Percentiles rank a stretch among this genome's conserved stretches.
Conservation (phyloP, 495 filamentous ascomycete genomes). For the Endocarpon pusillum region DNA sequence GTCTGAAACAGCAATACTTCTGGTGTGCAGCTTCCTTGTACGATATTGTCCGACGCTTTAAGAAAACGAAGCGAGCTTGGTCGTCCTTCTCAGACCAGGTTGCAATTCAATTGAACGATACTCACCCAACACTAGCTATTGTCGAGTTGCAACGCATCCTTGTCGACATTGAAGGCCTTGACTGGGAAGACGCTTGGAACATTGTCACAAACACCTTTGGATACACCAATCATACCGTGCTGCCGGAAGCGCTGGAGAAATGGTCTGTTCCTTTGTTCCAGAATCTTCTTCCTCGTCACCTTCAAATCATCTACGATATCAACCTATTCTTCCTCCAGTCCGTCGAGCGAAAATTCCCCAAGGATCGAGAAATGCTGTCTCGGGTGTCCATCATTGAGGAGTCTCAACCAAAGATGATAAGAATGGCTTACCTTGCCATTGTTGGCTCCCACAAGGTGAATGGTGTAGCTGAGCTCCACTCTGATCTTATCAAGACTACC, state of each 20-base stretch:
- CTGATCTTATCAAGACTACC: conserved; percentile 92
- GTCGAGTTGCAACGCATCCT: conserved; percentile 90
- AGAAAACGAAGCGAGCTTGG: conserved; percentile 88
- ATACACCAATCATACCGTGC: conserved; percentile 96
- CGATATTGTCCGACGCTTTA: conserved; percentile 94
- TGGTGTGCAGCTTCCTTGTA: conserved; percentile 95
- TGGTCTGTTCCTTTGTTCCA: conserved; percentile 92
- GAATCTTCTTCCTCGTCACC: conserved; percentile 80
- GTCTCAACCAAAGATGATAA: conserved; percentile 90
- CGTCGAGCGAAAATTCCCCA: conserved; percentile 79
- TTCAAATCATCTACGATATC: conserved; percentile 98
- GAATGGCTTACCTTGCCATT: conserved; percentile 89
- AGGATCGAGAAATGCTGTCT: conserved; percentile 66
- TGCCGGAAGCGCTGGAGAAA: conserved; percentile 94
- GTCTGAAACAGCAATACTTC: conserved; percentile 98
- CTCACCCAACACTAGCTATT: conserved; percentile 89
- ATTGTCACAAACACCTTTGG: conserved; percentile 68
- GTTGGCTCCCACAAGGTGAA: conserved; percentile 99
- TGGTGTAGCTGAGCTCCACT: conserved; percentile 92
- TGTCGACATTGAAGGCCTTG: conserved; percentile 71
- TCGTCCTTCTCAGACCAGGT: conserved; percentile 84
- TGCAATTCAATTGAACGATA: conserved; percentile 96
- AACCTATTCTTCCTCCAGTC: conserved; percentile 82
- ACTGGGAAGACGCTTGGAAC: conserved; percentile 87
- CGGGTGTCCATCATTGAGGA: conserved; percentile 95